Conservation (phyloP, 2,329 filamentous ascomycete species). For the Coniosporium tulheliwenetii region DNA sequence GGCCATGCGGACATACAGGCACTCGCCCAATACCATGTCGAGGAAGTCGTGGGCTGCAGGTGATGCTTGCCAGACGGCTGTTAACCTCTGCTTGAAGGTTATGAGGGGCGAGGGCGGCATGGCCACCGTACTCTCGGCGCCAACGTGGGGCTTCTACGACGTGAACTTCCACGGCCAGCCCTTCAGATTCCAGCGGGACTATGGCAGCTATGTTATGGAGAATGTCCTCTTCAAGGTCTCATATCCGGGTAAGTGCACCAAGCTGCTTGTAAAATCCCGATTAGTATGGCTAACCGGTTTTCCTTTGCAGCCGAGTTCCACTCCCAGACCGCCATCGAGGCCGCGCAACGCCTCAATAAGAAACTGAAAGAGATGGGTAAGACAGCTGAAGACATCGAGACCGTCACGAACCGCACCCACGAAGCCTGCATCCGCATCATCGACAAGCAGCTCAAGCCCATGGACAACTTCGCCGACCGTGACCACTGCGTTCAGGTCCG, state of each 20-base stretch:
- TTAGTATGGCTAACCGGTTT: slow-evolving; percentile 7
- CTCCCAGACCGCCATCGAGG: slow-evolving; percentile 95
- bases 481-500: slow-evolving; percentile 88
- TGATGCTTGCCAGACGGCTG: slow-evolving; percentile 90
- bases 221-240: slow-evolving; percentile 99
- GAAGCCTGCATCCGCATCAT: slow-evolving; percentile 98
- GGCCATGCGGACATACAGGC: slow-evolving; percentile 88
- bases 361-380: slow-evolving; percentile 75
- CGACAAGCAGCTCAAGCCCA: slow-evolving; percentile 99
- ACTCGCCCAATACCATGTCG: slow-evolving; percentile 98
- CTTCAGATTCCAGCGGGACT: slow-evolving; percentile 90
- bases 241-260: slow-evolving; percentile 56
- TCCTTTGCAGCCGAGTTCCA: slow-evolving; percentile 66
- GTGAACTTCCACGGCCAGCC: slow-evolving; percentile 92
- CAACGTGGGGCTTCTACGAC: slow-evolving; percentile 97
- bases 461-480: slow-evolving; percentile 99
- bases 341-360: slow-evolving; percentile 73
- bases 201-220: slow-evolving; percentile 99
- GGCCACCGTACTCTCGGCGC: slow-evolving; percentile 82
- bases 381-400: slow-evolving; percentile 84
- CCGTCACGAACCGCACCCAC: slow-evolving; percentile 86
- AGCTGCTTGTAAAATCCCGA: background rate
- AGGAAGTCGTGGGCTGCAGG: slow-evolving; percentile 98
- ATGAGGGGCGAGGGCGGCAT: slow-evolving; percentile 82
- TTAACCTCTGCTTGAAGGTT: slow-evolving; percentile 83